Evolutionary conservation across 2,329 filamentous ascomycete genomes (phyloP), one percentile per base, ranked within the genome.

Genomic region (Claviceps digitariae): DNA sequence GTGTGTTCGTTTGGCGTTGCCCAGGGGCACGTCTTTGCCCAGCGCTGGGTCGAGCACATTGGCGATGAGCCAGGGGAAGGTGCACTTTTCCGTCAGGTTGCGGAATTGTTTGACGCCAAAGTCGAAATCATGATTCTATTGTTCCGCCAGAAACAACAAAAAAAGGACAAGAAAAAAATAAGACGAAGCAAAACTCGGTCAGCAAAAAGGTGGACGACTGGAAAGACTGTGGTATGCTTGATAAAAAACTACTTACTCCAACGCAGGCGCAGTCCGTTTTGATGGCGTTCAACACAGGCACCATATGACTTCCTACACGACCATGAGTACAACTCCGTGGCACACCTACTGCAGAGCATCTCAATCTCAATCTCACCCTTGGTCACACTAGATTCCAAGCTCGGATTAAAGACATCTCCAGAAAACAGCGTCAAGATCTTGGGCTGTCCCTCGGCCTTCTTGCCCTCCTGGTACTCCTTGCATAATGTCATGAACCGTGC

Each of bases 321-420:
- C 1, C 12, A 29, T 52, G 36, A 52, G 50, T 4, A 25, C 20
- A 25, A 6, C 49, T 23, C 38, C 25, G 7, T 7, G 21, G 21
- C 13, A 29, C 15, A 2, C n/a, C n/a, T n/a, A n/a, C n/a, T n/a
- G n/a, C n/a, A n/a, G n/a, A n/a, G n/a, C n/a, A 38, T 23, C 21
- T n/a, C 9, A 21, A 40, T 15, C 21, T 13, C 29, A 5, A 20
- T 50, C 50, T 58, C 65, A 75, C 87, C 90, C 71, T 95, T 95
- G 2, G 90, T 95, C 36, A 95, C 83, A 20, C 85, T 87, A 62
- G 86, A 91, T 69, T 95, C 90, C 55, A 95, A 71, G 61, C 87
- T 91, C 0, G 90, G 90, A 65, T 95, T 95, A 69, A 93, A 96
- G 10, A 85, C 89, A 75, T 95, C 90, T 40, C 90, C 90, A 2